Evolutionary conservation across 1,284 basidiomycete species (phyloP).

Genomic region (Ganoderma leucocontextum): DNA sequence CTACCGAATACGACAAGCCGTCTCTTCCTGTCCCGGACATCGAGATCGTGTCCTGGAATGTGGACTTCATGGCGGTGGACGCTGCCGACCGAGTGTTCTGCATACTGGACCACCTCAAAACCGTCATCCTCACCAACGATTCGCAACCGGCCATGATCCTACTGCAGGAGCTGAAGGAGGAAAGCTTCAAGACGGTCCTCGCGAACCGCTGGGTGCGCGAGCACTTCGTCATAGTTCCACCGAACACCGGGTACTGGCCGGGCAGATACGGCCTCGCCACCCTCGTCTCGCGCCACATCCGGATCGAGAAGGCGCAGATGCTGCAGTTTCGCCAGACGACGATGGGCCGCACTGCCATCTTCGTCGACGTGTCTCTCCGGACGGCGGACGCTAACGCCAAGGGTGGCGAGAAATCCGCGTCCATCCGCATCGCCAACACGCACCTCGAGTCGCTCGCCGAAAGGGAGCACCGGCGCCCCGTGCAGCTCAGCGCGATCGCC

Average conservation of each 20-base stretch:
- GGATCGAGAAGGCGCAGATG: slow-evolving; percentile 51
- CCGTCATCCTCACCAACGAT: slow-evolving; percentile 54
- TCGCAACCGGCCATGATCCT: slow-evolving; percentile 66
- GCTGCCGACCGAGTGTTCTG: slow-evolving; percentile 52
- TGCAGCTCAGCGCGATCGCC: slow-evolving; percentile 61
- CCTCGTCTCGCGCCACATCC: slow-evolving; percentile 64
- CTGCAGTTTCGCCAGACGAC: slow-evolving; percentile 58
- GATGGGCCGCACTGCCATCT: slow-evolving; percentile 61
- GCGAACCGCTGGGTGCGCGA: slow-evolving; percentile 66
- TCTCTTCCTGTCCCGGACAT: slow-evolving; percentile 51
- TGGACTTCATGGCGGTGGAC: slow-evolving; percentile 55
- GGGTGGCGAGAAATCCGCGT: slow-evolving; percentile 27
- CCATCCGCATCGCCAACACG: slow-evolving; percentile 70
- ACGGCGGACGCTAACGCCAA: slow-evolving; percentile 36
- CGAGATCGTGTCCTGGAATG: slow-evolving; percentile 72
- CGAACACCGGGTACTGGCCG: slow-evolving; percentile 61
- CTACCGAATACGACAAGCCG: slow-evolving; percentile 4
- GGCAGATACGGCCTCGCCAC: slow-evolving; percentile 68
- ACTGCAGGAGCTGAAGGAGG: slow-evolving; percentile 66
- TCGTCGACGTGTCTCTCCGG: slow-evolving; percentile 62
- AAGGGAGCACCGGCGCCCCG: slow-evolving; percentile 54
- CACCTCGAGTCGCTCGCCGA: slow-evolving; percentile 68
- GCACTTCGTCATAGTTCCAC: slow-evolving; percentile 65
- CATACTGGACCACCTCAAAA: slow-evolving; percentile 60
- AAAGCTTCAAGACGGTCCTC: slow-evolving; percentile 55